phyloP scores from a whole-genome alignment of 495 filamentous ascomycete genomes.

The Tuber melanosporum region DNA sequence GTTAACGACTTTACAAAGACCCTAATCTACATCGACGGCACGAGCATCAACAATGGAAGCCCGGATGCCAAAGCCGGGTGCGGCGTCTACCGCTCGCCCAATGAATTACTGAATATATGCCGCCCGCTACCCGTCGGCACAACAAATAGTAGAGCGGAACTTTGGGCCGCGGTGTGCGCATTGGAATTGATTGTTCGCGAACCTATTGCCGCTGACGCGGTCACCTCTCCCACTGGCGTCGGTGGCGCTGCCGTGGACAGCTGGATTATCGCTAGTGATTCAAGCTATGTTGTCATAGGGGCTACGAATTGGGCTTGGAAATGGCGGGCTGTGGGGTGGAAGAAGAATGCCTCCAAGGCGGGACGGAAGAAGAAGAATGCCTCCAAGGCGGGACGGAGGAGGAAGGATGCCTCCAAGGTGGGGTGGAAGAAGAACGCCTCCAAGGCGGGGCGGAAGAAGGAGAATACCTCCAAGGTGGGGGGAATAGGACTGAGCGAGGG shows the following conservation, averaged over 20 bases:
- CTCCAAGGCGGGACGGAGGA: not conserved
- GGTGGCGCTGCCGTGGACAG: not conserved
- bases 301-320: not conserved
- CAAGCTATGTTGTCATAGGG: not conserved
- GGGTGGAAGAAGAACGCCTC: not conserved
- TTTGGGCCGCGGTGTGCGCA: not conserved
- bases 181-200: not conserved
- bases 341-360: not conserved
- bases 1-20: not conserved
- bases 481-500: not conserved
- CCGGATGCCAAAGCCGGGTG: not conserved
- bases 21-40: not conserved
- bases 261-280: slow-evolving; percentile 1
- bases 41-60: not conserved
- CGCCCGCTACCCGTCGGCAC: not conserved
- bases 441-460: not conserved
- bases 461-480: not conserved
- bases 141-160: not conserved
- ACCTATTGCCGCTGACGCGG: not conserved
- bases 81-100: not conserved
- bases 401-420: not conserved
- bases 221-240: not conserved
- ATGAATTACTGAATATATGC: not conserved
- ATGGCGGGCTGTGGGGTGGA: not conserved
- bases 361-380: not conserved